Evolutionary conservation across 2,329 filamentous ascomycete genomes (phyloP), one percentile per base, ranked within the genome.

Genomic region (Talaromyces islandicus): DNA sequence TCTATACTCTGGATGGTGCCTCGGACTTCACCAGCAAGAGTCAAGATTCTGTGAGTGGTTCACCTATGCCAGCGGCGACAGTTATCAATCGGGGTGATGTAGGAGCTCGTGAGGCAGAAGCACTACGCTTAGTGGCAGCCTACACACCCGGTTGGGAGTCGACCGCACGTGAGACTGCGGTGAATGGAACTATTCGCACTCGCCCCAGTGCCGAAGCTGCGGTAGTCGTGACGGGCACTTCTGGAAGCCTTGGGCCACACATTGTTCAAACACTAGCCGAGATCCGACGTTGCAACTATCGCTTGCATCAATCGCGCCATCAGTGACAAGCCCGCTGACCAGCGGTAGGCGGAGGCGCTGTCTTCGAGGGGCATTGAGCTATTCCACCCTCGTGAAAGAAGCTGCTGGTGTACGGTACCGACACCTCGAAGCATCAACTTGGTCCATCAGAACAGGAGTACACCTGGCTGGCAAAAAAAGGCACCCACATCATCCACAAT

Each of bases 401-500:
- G 38, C 10, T 41, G 38, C 38, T 14, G 5, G 38, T 41, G 5
- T 19, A 14, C 5, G 38, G n/a, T 14, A 41, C n/a, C 12, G 38
- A 41, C 38, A 41, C n/a, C 5, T 41, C 38, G 12, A 14, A 41
- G 4, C 38, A 4, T 14, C 38, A 41, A 19, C 38, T 41, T 14
- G 38, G 38, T 14, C 38, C 14, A 41, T 19, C 38, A 41, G 12
- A 14, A 5, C 38, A 41, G 12, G 38, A 41, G 38, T 19, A 41
- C n/a, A 19, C 38, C 38, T 41, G 38, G 38, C 38, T 41, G 12
- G 38, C n/a, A 19, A 14, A 41, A 11, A 14, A 41, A 4, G 4
- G 38, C 38, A 41, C 81, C 0, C 77, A 82, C 60, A 76, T 85
- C 17, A 50, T 72, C 6, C 70, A 71, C 57, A 70, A 69, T 43